Evolutionary conservation across 306 rosid species (phyloP), one percentile per base, ranked within the genome.

Genomic region (Prunus campanulata): DNA sequence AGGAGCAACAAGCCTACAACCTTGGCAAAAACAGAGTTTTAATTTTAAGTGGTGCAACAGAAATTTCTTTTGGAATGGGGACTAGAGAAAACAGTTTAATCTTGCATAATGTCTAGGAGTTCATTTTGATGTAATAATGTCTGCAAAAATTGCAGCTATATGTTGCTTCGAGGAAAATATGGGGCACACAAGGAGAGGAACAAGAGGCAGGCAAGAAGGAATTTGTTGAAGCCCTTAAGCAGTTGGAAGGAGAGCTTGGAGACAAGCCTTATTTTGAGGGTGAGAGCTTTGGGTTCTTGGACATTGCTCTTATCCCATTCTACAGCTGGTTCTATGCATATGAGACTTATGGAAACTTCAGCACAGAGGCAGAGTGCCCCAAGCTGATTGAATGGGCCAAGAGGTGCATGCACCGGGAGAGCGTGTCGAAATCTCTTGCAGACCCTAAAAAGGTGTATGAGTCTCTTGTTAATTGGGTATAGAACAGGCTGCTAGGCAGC

Each of bases 181-280:
- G 60, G 46, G 49, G 16, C 11, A 65, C 72, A 6, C 66, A 81
- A 32, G 74, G 71, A 57, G 65, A 64, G 47, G 71, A 81, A 30
- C 71, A 68, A 24, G 77, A 80, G 51, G 77, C 72, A 35, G 85
- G 61, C 11, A 66, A 57, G 61, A 66, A 69, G 20, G 80, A 84
- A 18, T 56, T 70, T 14, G 16, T 81, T 13, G 70, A 60, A 57
- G 1, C 11, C 67, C 61, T 81, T 22, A 74, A 70, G 70, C 22
- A 30, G 56, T 35, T 81, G n/a, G 81, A 81, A 54, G 81, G 51
- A 61, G 81, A 70, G 78, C 83, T 85, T 46, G 88, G 83, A 13
- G 85, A 75, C 11, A 60, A 71, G 61, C 13, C 67, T 32, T 81
- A 74, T 27, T 71, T 85, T 18, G 69, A 64, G n/a, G 85, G 81